Conservation (phyloP, 2,329 filamentous ascomycete genomes). For the Cladosporium sp. region DNA sequence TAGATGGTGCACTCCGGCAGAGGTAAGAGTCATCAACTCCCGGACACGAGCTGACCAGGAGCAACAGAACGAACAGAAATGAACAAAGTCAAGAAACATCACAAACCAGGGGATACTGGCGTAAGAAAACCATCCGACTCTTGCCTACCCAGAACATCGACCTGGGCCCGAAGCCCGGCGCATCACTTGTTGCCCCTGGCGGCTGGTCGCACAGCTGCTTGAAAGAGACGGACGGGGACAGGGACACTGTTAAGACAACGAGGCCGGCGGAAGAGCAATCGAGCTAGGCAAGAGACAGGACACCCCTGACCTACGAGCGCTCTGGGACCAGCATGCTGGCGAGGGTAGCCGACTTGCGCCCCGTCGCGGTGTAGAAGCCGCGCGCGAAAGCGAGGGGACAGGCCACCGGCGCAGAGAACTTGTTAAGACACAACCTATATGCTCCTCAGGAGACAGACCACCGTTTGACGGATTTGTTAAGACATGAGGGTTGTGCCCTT, state of each 20-base stretch:
- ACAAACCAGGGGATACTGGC: constrained; percentile 2
- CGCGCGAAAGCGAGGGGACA: constrained; percentile 5
- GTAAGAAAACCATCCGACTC: constrained; percentile 6
- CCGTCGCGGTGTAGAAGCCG: background rate
- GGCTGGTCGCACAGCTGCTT: background rate
- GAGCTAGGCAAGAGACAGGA: background rate
- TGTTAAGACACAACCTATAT: background rate
- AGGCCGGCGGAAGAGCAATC: background rate
- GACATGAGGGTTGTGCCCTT: constrained; percentile 1
- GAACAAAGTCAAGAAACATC: background rate
- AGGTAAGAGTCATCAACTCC: background rate
- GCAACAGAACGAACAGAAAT: constrained; percentile 2
- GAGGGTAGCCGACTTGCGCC: background rate
- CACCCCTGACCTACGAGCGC: background rate
- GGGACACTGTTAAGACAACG: constrained; percentile 3
- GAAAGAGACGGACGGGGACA: constrained; percentile 1
- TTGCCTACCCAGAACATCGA: constrained; percentile 2
- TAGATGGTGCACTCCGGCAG: background rate
- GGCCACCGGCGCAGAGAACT: background rate
- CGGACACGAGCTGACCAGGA: background rate
- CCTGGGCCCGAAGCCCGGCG: background rate
- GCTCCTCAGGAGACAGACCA: constrained; percentile 3
- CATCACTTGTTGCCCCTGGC: constrained; percentile 7
- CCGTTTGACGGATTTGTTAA: background rate
- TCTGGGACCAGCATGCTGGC: constrained; percentile 2